These are phyloP conservation scores for Haplosporangium gracile DNA, from an alignment of 192 early-diverging fungal genomes.

Conservation along the genomic window DNA sequence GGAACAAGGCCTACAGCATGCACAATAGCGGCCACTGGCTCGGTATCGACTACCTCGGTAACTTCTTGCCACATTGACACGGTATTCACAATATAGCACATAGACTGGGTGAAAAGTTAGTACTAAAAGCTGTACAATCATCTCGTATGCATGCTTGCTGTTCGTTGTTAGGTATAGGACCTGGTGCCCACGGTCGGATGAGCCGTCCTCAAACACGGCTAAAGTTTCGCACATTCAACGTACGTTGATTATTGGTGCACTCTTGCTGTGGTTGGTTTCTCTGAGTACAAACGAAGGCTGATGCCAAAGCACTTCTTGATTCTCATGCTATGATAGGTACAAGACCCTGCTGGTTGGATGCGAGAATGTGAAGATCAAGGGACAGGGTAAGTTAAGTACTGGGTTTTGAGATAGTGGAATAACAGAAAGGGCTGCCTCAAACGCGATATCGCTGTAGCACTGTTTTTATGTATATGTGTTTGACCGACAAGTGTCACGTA, in stretches of 20 bases:
- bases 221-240: constrained; percentile 60
- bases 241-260: constrained; percentile 22
- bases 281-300: neutral
- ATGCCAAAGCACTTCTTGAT: neutral
- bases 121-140: neutral
- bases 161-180: constrained; percentile 58
- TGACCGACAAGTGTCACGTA: constrained; percentile 27
- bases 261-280: neutral
- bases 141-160: neutral
- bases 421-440: constrained; percentile 3
- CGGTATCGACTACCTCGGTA: constrained; percentile 69
- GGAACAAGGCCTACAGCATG: constrained; percentile 54
- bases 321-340: constrained; percentile 37
- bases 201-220: constrained; percentile 26
- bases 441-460: neutral
- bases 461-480: constrained; percentile 11
- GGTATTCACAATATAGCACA: neutral
- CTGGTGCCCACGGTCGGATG: constrained; percentile 68
- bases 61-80: neutral
- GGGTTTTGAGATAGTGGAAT: neutral
- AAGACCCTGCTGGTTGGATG: constrained; percentile 68
- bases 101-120: neutral
- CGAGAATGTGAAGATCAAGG: constrained; percentile 56
- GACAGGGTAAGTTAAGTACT: constrained; percentile 55
- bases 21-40: constrained; percentile 71